phyloP scores from a whole-genome alignment of 495 filamentous ascomycete genomes.

The Viridothelium virens region DNA sequence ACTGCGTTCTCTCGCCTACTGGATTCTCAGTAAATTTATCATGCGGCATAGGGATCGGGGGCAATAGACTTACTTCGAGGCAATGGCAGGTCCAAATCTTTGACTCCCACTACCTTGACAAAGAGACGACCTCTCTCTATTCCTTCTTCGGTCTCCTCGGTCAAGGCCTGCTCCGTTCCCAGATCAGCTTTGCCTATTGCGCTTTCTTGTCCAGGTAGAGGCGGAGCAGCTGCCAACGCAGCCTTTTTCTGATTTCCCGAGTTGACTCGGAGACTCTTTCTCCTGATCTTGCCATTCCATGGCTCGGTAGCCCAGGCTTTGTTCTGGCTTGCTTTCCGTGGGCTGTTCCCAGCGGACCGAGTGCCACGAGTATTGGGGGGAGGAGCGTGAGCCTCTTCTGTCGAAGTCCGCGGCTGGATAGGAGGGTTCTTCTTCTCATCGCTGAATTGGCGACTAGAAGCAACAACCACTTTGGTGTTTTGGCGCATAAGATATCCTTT shows the following conservation, averaged over 20 bases:
- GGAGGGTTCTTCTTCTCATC: slow-evolving; percentile 36
- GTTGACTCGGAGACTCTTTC: slow-evolving; percentile 55
- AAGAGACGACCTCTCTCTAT: slow-evolving; percentile 89
- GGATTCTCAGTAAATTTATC: slow-evolving; percentile 28
- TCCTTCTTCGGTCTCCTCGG: slow-evolving; percentile 59
- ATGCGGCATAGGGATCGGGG: neutral
- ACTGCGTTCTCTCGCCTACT: slow-evolving; percentile 78
- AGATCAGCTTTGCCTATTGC: slow-evolving; percentile 54
- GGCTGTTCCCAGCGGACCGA: slow-evolving; percentile 60
- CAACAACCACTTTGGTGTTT: slow-evolving; percentile 93
- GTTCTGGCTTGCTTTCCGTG: slow-evolving; percentile 58
- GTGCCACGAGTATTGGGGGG: slow-evolving; percentile 38
- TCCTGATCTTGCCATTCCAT: slow-evolving; percentile 74
- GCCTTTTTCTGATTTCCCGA: slow-evolving; percentile 59
- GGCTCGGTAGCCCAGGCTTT: slow-evolving; percentile 94
- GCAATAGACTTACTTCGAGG: slow-evolving; percentile 63
- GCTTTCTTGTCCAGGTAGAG: slow-evolving; percentile 81
- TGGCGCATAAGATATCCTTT: slow-evolving; percentile 98
- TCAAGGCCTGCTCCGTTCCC: slow-evolving; percentile 42
- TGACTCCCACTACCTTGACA: slow-evolving; percentile 94
- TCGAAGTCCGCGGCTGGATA: slow-evolving; percentile 37
- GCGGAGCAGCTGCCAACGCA: slow-evolving; percentile 58
- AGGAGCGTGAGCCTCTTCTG: slow-evolving; percentile 46
- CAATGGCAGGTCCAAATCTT: slow-evolving; percentile 84
- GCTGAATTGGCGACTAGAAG: slow-evolving; percentile 51